A percentile compares a stretch with the other conserved stretches of the same genome.
Evolutionary conservation across 495 filamentous ascomycete species (phyloP).

Genomic region (Eremomyces bilateralis): DNA sequence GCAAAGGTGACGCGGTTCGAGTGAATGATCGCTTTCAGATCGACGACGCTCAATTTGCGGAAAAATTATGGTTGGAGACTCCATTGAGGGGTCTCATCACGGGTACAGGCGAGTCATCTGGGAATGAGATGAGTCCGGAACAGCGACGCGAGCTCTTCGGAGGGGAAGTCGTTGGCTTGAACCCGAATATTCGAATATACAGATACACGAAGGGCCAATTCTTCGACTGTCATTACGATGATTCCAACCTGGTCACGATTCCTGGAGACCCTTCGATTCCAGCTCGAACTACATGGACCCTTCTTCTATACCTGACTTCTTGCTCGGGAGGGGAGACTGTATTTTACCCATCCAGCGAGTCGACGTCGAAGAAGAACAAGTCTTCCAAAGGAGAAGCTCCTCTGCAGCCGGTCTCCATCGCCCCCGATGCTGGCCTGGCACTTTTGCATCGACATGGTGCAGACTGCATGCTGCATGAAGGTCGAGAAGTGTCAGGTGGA

Average conservation of each 20-base stretch:
- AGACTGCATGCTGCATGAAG: slow-evolving; percentile 80
- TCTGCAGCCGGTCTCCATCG: slow-evolving; percentile 31
- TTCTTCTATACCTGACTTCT: slow-evolving; percentile 69
- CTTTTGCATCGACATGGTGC: slow-evolving; percentile 77
- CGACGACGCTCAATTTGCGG: slow-evolving; percentile 51
- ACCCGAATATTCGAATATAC: slow-evolving; percentile 79
- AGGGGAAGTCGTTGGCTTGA: slow-evolving; percentile 59
- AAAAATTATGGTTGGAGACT: slow-evolving; percentile 33
- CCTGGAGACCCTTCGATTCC: slow-evolving; percentile 24
- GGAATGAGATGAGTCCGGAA: slow-evolving; percentile 3
- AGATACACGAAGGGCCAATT: slow-evolving; percentile 75
- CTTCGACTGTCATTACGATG: slow-evolving; percentile 78
- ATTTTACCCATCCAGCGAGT: slow-evolving; percentile 57
- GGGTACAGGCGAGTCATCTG: background rate
- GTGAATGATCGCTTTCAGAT: slow-evolving; percentile 87
- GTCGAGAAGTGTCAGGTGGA: slow-evolving; percentile 50
- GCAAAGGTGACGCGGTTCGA: slow-evolving; percentile 62
- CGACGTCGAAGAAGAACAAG: slow-evolving; percentile 20
- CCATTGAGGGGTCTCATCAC: slow-evolving; percentile 14
- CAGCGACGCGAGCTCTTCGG: slow-evolving; percentile 39
- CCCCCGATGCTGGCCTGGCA: slow-evolving; percentile 59
- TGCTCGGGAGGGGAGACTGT: slow-evolving; percentile 73
- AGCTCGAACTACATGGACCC: slow-evolving; percentile 80
- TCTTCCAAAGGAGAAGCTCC: slow-evolving; percentile 32
- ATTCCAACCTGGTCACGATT: slow-evolving; percentile 45